Percentiles rank a stretch among this genome's conserved stretches.
phyloP scores from a whole-genome alignment of 164 flowering plant species.

The Amborella trichopoda region DNA sequence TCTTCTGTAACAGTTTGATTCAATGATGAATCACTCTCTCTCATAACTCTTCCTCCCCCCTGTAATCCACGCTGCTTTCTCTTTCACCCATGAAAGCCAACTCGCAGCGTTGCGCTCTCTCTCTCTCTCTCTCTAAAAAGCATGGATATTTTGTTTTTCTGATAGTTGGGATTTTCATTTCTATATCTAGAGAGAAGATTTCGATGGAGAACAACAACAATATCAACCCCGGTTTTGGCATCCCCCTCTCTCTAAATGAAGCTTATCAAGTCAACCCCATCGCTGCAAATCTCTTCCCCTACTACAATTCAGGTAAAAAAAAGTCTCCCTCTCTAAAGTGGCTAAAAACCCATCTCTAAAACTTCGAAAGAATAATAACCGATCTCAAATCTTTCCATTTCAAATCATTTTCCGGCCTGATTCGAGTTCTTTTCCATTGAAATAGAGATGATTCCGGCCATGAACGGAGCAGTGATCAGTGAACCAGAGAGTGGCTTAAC shows the following conservation, averaged over 20 bases:
- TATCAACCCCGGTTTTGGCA: conserved; percentile 6
- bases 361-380: not conserved
- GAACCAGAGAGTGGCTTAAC: conserved; percentile 43
- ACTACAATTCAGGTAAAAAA: conserved; percentile 12
- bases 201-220: conserved; percentile 11
- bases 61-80: not conserved
- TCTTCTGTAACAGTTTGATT: not conserved
- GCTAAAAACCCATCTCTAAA: not conserved
- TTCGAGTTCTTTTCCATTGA: not conserved
- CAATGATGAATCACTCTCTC: no score
- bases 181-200: conserved; percentile 22
- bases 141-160: not conserved
- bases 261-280: not conserved
- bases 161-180: not conserved
- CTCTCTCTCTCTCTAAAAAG: not conserved
- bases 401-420: not conserved
- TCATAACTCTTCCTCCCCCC: not conserved
- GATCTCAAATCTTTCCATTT: not conserved
- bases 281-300: conserved; percentile 8
- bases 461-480: conserved; percentile 10
- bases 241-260: conserved; percentile 5
- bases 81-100: no score
- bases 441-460: conserved; percentile 4
- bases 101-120: no score
- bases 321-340: no score